A percentile compares a stretch with the other conserved stretches of the same genome.
phyloP scores from a whole-genome alignment of 2,329 filamentous ascomycete genomes.

The Pseudogymnoascus verrucosus region DNA sequence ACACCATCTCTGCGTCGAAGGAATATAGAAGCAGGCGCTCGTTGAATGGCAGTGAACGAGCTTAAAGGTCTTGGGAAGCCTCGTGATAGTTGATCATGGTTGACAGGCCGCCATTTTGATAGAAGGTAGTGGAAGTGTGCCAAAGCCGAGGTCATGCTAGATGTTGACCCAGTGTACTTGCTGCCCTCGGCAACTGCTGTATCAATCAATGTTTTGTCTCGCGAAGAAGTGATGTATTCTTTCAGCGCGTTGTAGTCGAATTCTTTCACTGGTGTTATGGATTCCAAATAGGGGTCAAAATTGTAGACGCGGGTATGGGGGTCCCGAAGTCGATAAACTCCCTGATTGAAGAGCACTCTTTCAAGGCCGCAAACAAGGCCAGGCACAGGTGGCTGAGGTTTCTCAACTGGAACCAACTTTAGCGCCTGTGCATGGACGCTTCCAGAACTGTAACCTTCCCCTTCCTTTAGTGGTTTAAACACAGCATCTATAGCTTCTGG shows the following conservation, averaged over 20 bases:
- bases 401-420: conserved; percentile 22
- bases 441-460: background rate
- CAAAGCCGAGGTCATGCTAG: conserved; percentile 84
- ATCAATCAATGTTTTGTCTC: conserved; percentile 62
- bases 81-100: conserved; percentile 57
- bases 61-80: conserved; percentile 53
- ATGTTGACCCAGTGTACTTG: conserved; percentile 91
- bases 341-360: conserved; percentile 82
- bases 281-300: conserved; percentile 88
- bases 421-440: conserved; percentile 22
- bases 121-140: conserved; percentile 90
- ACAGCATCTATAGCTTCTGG: background rate
- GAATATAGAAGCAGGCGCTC: conserved; percentile 72
- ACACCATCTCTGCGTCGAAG: conserved; percentile 67
- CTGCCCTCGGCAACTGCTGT: conserved; percentile 59
- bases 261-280: conserved; percentile 86
- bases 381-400: conserved; percentile 24
- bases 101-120: conserved; percentile 71
- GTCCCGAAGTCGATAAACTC: conserved; percentile 88
- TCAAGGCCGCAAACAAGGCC: conserved; percentile 27
- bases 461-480: background rate
- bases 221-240: conserved; percentile 84
- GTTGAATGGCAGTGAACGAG: conserved; percentile 64
- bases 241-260: conserved; percentile 87
- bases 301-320: conserved; percentile 83